Percentiles rank a stretch among this genome's conserved stretches.
phyloP scores from a whole-genome alignment of 106 monocot genomes.

The Acanthochlamys bracteata region DNA sequence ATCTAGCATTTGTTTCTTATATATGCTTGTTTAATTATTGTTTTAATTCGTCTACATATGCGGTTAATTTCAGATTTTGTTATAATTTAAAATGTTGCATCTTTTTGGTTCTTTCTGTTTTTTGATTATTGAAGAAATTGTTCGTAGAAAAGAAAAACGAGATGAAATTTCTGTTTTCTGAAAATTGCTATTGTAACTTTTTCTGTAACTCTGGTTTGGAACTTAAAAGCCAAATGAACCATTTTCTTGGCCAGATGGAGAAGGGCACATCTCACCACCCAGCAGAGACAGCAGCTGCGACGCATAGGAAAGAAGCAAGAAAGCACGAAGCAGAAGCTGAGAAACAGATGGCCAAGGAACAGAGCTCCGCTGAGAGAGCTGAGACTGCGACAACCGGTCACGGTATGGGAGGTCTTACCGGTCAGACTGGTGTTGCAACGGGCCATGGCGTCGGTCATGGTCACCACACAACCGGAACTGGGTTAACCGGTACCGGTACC shows the following conservation, averaged over 20 bases:
- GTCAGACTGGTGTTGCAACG: neutral
- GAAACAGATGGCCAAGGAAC: slow-evolving; percentile 20
- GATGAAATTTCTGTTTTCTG: neutral
- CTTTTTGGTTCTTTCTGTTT: neutral
- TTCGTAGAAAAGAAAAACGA: neutral
- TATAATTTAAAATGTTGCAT: neutral
- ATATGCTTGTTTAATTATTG: neutral
- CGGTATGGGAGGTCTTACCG: neutral
- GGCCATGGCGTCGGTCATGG: neutral
- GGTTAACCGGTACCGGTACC: neutral
- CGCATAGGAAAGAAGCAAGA: slow-evolving; percentile 13
- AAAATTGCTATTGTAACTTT: neutral
- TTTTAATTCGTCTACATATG: no score
- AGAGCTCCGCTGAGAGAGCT: slow-evolving; percentile 19
- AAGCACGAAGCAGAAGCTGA: slow-evolving; percentile 22
- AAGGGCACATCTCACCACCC: slow-evolving; percentile 20
- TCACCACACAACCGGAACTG: neutral
- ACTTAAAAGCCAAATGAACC: no score
- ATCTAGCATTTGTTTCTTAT: neutral
- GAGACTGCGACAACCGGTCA: neutral
- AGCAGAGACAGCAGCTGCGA: slow-evolving; percentile 12
- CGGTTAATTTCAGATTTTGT: no score
- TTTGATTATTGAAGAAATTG: neutral
- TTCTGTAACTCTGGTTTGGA: no score
- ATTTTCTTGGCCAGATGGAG: no score